These are phyloP conservation scores for Edaphochlamys debaryana DNA, from an alignment of 139 green algal species.

Conservation along the genomic window DNA sequence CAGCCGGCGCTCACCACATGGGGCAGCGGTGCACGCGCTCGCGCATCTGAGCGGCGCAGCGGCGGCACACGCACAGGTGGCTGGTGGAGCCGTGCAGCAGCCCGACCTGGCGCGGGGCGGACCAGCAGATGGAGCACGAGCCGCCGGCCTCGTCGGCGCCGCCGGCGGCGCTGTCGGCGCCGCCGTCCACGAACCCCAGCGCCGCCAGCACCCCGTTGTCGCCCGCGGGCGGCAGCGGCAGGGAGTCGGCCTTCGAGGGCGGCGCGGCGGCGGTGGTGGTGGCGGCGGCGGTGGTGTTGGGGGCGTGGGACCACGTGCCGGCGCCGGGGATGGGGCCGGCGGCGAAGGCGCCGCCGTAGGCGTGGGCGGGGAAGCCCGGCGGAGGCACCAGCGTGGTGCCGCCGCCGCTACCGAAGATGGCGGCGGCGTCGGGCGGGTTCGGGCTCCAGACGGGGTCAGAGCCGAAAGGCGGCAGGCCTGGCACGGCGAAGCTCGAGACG, in stretches of 20 bases:
- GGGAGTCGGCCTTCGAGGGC: not conserved
- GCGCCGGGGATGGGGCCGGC: not conserved
- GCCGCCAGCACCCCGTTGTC: constrained; percentile 21
- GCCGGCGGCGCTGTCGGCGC: not conserved
- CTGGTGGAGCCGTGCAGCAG: constrained; percentile 42
- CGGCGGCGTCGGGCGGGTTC: not conserved
- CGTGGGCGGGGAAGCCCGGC: constrained; percentile 28
- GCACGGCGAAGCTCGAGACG: not conserved
- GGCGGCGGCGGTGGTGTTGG: not conserved
- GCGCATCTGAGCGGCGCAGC: constrained; percentile 36
- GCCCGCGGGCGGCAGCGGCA: constrained; percentile 11
- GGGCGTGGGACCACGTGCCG: not conserved
- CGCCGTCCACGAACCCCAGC: constrained; percentile 33
- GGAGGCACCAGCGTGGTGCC: not conserved
- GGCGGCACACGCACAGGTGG: constrained; percentile 44
- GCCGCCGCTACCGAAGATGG: not conserved
- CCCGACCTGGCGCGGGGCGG: constrained; percentile 36
- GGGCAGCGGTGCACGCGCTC: constrained; percentile 44
- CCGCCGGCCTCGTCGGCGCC: not conserved
- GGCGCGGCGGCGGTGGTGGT: not conserved
- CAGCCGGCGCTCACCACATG: too few species aligned
- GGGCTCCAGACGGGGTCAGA: constrained; percentile 18
- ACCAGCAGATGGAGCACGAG: constrained; percentile 35
- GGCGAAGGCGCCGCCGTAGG: constrained; percentile 32
- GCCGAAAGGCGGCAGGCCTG: not conserved